Percentiles rank a stretch among this genome's conserved stretches.
Conservation (phyloP, 2,329 filamentous ascomycete genomes). For the Cladosporium austrohemisphaericum region DNA sequence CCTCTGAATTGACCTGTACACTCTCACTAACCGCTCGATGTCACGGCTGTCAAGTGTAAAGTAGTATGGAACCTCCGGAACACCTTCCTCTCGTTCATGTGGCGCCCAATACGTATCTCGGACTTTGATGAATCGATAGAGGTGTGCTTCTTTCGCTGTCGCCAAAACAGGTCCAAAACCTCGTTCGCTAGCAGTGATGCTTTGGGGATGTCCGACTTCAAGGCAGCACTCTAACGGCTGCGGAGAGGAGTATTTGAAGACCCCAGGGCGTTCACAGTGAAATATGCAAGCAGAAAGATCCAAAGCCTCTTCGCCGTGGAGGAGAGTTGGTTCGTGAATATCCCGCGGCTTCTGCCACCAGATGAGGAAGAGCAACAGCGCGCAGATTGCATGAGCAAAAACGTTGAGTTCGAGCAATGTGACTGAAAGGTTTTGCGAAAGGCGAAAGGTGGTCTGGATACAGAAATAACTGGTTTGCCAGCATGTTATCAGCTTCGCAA, state of each 20-base stretch:
- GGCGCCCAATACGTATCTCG: not conserved
- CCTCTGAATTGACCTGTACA: not conserved
- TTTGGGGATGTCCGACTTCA: too few relatives aligned
- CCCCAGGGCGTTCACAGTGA: too few relatives aligned
- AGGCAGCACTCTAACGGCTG: too few relatives aligned
- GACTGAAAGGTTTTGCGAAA: conserved; percentile 17
- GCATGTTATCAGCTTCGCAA: conserved; percentile 19
- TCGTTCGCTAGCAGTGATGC: too few relatives aligned
- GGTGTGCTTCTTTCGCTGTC: too few relatives aligned
- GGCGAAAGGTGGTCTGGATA: conserved; percentile 18
- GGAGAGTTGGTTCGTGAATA: conserved; percentile 9
- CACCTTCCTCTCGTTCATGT: not conserved
- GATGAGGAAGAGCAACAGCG: conserved; percentile 19
- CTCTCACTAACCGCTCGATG: not conserved
- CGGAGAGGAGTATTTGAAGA: too few relatives aligned
- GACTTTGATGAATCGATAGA: not conserved
- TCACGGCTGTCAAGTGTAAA: not conserved
- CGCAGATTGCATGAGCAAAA: conserved; percentile 22
- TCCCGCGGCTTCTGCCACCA: conserved; percentile 25
- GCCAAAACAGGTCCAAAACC: too few relatives aligned
- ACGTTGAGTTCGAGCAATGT: conserved; percentile 24
- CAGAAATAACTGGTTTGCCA: conserved; percentile 23
- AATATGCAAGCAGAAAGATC: not conserved
- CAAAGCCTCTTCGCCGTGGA: not conserved
- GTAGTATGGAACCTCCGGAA: too few relatives aligned